Percentiles rank a stretch among this genome's conserved stretches.
phyloP scores from a whole-genome alignment of 768 basidiomycete genomes.

The Xerocomus spinulosus region DNA sequence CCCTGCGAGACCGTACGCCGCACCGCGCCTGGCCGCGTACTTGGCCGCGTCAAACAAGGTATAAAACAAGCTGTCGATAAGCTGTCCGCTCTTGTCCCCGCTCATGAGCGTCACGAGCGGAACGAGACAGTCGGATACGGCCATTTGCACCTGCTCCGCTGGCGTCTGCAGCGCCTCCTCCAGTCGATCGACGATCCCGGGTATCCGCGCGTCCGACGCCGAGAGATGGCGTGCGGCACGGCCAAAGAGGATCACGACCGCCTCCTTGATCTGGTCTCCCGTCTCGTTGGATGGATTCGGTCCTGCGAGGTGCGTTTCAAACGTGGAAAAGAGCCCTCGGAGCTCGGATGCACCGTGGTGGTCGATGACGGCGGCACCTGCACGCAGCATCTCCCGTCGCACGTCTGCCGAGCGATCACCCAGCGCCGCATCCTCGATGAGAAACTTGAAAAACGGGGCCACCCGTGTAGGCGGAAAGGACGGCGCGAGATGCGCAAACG shows the following conservation, averaged over 20 bases:
- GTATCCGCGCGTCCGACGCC: conserved; percentile 69
- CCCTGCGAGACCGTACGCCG: conserved; percentile 94
- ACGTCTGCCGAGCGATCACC: conserved; percentile 83
- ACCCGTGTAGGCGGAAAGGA: conserved; percentile 60
- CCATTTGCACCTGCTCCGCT: conserved; percentile 92
- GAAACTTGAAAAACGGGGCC: conserved; percentile 72
- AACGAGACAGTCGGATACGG: conserved; percentile 92
- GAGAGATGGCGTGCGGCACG: conserved; percentile 87
- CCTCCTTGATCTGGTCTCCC: conserved; percentile 88
- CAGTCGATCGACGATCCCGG: conserved; percentile 75
- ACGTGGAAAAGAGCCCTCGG: conserved; percentile 69
- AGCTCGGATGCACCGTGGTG: conserved; percentile 70
- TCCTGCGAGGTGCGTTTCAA: conserved; percentile 68
- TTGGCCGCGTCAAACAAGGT: conserved; percentile 76
- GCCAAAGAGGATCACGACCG: conserved; percentile 91
- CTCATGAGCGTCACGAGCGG: conserved; percentile 75
- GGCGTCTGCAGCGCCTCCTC: conserved; percentile 91
- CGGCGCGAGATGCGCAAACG: conserved; percentile 66
- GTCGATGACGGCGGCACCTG: conserved; percentile 80
- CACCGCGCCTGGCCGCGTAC: conserved; percentile 93
- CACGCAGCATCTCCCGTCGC: conserved; percentile 81
- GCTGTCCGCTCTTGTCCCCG: conserved; percentile 33
- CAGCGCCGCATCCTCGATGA: conserved; percentile 81
- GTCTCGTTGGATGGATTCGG: conserved; percentile 59
- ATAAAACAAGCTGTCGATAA: conserved; percentile 75